Percentiles rank a stretch among this genome's conserved stretches.
These are phyloP conservation scores for Jamesozyma piceae DNA, from an alignment of 805 yeast genomes.

Conservation along the genomic window DNA sequence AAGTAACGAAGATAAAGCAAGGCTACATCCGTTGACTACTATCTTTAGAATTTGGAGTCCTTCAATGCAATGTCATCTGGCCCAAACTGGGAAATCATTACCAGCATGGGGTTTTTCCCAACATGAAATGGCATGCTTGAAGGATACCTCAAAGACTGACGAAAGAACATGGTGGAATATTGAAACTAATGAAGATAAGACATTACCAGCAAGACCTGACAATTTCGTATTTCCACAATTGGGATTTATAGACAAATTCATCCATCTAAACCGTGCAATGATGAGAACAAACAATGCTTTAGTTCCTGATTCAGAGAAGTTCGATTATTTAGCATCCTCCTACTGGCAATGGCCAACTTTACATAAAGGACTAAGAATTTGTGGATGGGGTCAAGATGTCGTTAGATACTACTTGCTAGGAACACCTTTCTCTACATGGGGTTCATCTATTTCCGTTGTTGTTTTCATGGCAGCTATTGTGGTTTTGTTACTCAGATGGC, in stretches of 20 bases:
- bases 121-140: constrained; percentile 64
- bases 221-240: constrained; percentile 51
- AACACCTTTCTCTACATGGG: constrained; percentile 72
- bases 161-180: constrained; percentile 88
- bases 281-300: constrained; percentile 89
- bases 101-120: constrained; percentile 85
- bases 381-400: constrained; percentile 62
- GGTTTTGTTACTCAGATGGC: constrained; percentile 61
- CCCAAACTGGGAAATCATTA: constrained; percentile 57
- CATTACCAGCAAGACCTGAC: constrained; percentile 45
- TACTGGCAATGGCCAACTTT: constrained; percentile 90
- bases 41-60: constrained; percentile 59
- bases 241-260: constrained; percentile 65
- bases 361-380: constrained; percentile 64
- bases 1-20: constrained; percentile 40
- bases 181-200: constrained; percentile 55
- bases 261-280: constrained; percentile 74
- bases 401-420: constrained; percentile 65
- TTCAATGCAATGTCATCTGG: constrained; percentile 61
- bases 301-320: constrained; percentile 67
- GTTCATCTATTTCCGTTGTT: constrained; percentile 54
- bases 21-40: constrained; percentile 68
- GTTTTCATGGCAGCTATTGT: constrained; percentile 42
- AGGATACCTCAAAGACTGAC: constrained; percentile 58
- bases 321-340: constrained; percentile 59